Base-by-base conservation (phyloP, 352 stramenopile genomes). In the Phytophthora pinifolia region DNA sequence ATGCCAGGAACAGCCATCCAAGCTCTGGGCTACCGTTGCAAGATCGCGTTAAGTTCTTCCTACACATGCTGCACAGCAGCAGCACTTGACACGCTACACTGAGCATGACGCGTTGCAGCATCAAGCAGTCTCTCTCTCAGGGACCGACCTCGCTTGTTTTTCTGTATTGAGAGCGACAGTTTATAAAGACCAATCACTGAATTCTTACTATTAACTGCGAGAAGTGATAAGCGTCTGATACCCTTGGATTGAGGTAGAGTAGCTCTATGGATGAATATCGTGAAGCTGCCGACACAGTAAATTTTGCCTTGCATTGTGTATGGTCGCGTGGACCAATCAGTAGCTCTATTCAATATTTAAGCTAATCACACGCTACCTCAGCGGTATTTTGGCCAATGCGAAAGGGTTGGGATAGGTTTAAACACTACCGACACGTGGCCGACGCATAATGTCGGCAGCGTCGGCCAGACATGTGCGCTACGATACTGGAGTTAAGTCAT, bases 251-350 rank as follows among this genome's bases (percentile, higher is more conserved):
- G n/a, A n/a, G n/a, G n/a, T n/a, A n/a, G n/a, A n/a, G n/a, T n/a
- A n/a, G n/a, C n/a, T n/a, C n/a, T n/a, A n/a, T 43, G 36, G 36
- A 43, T 43, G 36, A 43, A 43, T 43, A 43, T 43, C 36, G 36
- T 43, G 3, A 43, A 43, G 15, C 6, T 43, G 15, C 36, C 36
- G 36, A 43, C 36, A 43, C 14, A 9, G n/a, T 29, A 29, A 30
- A 43, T 8, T 27, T 20, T 27, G n/a, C 25, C 36, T 43, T 43
- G 36, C 1, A 9, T 43, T 43, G 17, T 43, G 36, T 43, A 43
- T 43, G 36, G 15, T 29, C 36, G 36, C 15, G 36, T 43, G 36
- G 8, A 12, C 15, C 36, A 43, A 43, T 43, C 14, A 43, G 29
- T 29, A 3, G n/a, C 36, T 12, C 12, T 29, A 30, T 29, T 2